Conservation (phyloP, 2,329 filamentous ascomycete species). For the Sclerotinia minor region DNA sequence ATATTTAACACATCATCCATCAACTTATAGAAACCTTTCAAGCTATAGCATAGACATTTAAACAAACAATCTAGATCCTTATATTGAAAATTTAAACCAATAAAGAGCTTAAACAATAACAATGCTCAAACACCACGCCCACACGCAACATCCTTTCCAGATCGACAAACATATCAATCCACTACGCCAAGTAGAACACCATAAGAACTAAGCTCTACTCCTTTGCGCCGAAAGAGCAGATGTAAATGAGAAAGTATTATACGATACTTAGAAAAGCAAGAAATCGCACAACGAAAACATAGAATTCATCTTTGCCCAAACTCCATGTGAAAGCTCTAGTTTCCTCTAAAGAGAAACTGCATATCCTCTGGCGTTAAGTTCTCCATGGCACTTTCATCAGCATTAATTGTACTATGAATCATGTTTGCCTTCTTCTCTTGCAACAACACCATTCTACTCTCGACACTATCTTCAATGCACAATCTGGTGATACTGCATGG, state of each 20-base stretch:
- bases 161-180: background rate
- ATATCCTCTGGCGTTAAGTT: slow-evolving; percentile 88
- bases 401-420: slow-evolving; percentile 96
- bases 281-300: background rate
- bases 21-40: no score
- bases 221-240: background rate
- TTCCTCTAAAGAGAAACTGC: slow-evolving; percentile 91
- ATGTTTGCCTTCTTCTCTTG: slow-evolving; percentile 99
- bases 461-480: slow-evolving; percentile 95
- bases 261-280: background rate
- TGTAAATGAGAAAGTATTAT: background rate
- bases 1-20: no score
- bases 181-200: background rate
- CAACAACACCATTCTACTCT: slow-evolving; percentile 90
- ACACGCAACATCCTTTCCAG: background rate
- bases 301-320: background rate
- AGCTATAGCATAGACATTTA: no score
- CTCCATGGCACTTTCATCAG: slow-evolving; percentile 87
- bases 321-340: slow-evolving; percentile 39
- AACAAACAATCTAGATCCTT: no score
- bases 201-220: background rate
- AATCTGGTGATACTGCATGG: slow-evolving; percentile 93
- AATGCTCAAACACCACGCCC: no score
- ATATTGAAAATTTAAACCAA: background rate
- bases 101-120: background rate